Conservation (phyloP, 768 basidiomycete genomes). For the Zangia roseola region DNA sequence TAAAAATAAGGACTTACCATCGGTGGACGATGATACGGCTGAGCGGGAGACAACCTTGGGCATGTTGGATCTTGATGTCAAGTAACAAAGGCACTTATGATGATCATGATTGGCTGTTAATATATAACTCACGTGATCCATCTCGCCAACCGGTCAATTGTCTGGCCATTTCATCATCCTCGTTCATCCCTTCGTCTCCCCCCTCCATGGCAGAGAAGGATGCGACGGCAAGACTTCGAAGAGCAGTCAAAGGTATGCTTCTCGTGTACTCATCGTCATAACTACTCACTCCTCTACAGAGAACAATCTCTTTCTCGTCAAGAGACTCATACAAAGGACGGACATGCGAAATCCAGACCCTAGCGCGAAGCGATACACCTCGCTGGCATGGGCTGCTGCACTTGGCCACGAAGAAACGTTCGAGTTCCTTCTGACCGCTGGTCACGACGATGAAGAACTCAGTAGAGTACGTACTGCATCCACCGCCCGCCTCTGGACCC, state of each 20-base stretch:
- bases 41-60: constrained; percentile 91
- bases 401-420: constrained; percentile 91
- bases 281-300: constrained; percentile 48
- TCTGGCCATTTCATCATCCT: constrained; percentile 21
- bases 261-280: background rate
- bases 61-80: constrained; percentile 44
- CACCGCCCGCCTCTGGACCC: constrained; percentile 5
- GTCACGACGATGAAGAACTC: constrained; percentile 92
- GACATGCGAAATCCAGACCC: constrained; percentile 93
- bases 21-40: constrained; percentile 83
- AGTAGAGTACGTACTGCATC: constrained; percentile 63
- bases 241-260: constrained; percentile 71
- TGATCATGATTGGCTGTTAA: constrained; percentile 4
- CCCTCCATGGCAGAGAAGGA: constrained; percentile 79
- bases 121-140: constrained; percentile 28
- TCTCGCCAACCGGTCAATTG: constrained; percentile 25
- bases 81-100: constrained; percentile 1
- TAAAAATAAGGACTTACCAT: constrained; percentile 50
- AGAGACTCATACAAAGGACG: constrained; percentile 78
- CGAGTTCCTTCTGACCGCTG: constrained; percentile 80
- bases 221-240: constrained; percentile 66
- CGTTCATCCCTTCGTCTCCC: constrained; percentile 22
- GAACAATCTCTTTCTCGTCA: constrained; percentile 92
- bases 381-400: constrained; percentile 88
- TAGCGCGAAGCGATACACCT: constrained; percentile 72